Evolutionary conservation across 129 eudicot genomes (phyloP), one percentile per base, ranked within the genome.

Genomic region (Glebionis coronaria): DNA sequence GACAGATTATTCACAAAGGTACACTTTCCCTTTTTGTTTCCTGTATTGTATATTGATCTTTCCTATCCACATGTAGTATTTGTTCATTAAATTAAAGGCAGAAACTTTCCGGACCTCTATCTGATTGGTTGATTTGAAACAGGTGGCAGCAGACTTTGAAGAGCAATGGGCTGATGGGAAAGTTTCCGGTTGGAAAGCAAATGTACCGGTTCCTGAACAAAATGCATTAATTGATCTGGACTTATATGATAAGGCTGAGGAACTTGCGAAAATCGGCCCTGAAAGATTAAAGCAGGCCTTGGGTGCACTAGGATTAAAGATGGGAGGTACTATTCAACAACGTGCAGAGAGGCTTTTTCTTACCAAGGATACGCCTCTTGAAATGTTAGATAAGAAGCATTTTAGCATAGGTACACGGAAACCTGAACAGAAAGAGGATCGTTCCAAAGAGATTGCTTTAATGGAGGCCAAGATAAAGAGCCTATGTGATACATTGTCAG

Each of bases 1-100:
- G 97, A 87, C 54, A 84, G 94, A 85, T 84, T 89, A 73, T 90
- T 94, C 78, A 86, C 88, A 28, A 94, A 94, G 95, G 99, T 91
- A 20, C 60, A 69, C 15, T 16, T 15, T 11, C 38, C 67, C 44
- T 12, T 21, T 25, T 61, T 70, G 31, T 45, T 57, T 11, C 45
- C 47, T 28, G 21, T 35, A 13, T 28, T 69, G 56, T 50, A 23
- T 23, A 23, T 23, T 23, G 1, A 23, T 23, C 2, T 0, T 23
- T 23, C 2, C 2, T 23, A 23, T 2, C 25, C 25, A 23, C 25
- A 23, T 2, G 25, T 23, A 23, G 25, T 23, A 20, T 51, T 5
- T 67, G 13, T 12, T 13, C 31, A 12, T 68, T 53, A 47, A 35
- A 12, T 68, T 53, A 47, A 35, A 1, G 19, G 35, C 38, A 21